These are phyloP conservation scores for Septoria petroselini DNA, from an alignment of 2,329 filamentous ascomycete species.

Conservation along the genomic window DNA sequence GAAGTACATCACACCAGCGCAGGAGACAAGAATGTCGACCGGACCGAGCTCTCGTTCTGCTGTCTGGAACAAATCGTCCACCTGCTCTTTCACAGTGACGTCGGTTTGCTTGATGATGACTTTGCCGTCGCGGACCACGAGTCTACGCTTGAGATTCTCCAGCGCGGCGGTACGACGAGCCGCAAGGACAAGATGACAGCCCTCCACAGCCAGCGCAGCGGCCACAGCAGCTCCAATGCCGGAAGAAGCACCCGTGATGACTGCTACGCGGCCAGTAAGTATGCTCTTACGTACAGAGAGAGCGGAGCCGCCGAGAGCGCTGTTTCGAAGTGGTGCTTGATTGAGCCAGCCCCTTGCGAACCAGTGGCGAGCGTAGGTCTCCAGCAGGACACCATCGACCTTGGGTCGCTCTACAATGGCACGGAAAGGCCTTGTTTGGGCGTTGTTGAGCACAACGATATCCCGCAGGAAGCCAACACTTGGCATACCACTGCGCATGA, in stretches of 20 bases:
- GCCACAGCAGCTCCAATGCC: constrained; percentile 76
- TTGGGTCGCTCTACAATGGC: constrained; percentile 62
- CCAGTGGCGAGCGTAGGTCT: constrained; percentile 77
- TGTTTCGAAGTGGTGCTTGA: constrained; percentile 55
- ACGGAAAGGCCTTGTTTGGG: constrained; percentile 60
- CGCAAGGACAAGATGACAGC: constrained; percentile 68
- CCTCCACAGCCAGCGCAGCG: constrained; percentile 64
- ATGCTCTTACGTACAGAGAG: constrained; percentile 54
- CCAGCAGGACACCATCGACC: constrained; percentile 66
- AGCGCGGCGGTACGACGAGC: constrained; percentile 68
- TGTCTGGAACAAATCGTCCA: constrained; percentile 62
- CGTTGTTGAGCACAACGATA: constrained; percentile 71
- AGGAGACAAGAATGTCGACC: constrained; percentile 74
- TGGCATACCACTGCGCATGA: constrained; percentile 77
- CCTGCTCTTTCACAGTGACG: constrained; percentile 64
- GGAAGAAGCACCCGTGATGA: constrained; percentile 76
- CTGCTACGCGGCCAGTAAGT: constrained; percentile 65
- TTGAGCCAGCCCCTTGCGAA: constrained; percentile 75
- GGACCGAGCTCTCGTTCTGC: constrained; percentile 63
- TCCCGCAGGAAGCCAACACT: constrained; percentile 66
- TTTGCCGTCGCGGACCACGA: constrained; percentile 59
- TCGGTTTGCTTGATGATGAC: constrained; percentile 69
- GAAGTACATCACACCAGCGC: constrained; percentile 84
- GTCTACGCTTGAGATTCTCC: constrained; percentile 61
- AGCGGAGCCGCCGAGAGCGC: constrained; percentile 45